Evolutionary conservation across 257 asterid genomes (phyloP).

Genomic region (Knoxia roxburghii): DNA sequence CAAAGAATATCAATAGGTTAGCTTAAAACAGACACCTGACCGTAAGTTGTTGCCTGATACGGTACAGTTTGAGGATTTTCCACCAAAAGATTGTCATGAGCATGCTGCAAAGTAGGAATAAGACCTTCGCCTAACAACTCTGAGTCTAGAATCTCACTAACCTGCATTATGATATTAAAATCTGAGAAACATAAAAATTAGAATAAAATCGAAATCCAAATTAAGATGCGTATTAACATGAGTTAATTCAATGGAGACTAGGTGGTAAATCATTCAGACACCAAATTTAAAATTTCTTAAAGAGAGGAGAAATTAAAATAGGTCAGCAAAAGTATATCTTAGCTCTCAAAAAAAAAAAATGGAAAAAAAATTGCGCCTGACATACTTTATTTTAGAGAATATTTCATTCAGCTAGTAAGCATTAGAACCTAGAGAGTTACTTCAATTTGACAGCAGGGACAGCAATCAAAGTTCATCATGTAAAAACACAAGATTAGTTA

Average conservation of each 20-base stretch:
- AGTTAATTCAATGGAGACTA: neutral
- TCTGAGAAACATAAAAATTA: neutral
- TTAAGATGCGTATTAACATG: neutral
- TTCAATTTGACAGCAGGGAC: neutral
- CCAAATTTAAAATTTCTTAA: neutral
- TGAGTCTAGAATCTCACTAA: constrained; percentile 88
- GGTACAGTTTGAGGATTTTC: constrained; percentile 83
- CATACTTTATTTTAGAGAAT: neutral
- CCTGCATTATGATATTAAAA: constrained; percentile 41
- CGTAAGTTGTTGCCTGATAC: constrained; percentile 70
- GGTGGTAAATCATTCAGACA: neutral
- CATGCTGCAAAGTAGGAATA: constrained; percentile 94
- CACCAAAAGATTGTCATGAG: constrained; percentile 80
- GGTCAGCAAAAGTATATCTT: neutral
- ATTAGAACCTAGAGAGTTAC: neutral
- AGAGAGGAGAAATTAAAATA: neutral
- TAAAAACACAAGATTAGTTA: neutral
- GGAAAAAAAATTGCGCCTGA: neutral
- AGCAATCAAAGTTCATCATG: neutral
- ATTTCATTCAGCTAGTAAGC: neutral
- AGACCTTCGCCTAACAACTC: constrained; percentile 97
- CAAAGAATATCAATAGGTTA: constrained; percentile 11
- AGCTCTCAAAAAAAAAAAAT: neutral
- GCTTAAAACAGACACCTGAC: constrained; percentile 57
- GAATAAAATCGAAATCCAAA: neutral